Evolutionary conservation across 2,329 filamentous ascomycete genomes (phyloP).

Genomic region (Ophiosphaerella korrae): DNA sequence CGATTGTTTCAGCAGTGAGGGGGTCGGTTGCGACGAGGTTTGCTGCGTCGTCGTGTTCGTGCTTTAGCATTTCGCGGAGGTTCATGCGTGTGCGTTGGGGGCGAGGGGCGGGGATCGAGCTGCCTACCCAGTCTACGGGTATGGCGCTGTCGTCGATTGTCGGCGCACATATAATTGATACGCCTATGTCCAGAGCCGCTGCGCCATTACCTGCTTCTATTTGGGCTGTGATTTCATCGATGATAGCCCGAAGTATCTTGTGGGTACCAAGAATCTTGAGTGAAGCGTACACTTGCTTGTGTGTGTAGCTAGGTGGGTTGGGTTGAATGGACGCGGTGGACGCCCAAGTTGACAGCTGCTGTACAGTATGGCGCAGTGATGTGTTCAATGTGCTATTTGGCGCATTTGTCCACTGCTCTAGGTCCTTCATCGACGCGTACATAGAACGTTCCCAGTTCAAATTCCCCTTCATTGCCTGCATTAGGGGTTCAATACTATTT

Average conservation of each 20-base stretch:
- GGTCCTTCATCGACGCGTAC: slow-evolving; percentile 67
- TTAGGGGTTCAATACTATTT: slow-evolving; percentile 69
- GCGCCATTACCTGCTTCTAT: slow-evolving; percentile 64
- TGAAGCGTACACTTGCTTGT: slow-evolving; percentile 69
- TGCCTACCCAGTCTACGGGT: slow-evolving; percentile 40
- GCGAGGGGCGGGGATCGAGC: slow-evolving; percentile 28
- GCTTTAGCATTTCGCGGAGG: slow-evolving; percentile 64
- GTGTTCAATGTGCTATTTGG: slow-evolving; percentile 62
- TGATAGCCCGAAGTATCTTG: slow-evolving; percentile 63
- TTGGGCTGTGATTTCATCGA: slow-evolving; percentile 70
- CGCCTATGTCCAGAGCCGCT: slow-evolving; percentile 71
- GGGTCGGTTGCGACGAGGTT: slow-evolving; percentile 62
- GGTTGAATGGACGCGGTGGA: slow-evolving; percentile 56
- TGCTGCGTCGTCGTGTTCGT: slow-evolving; percentile 63
- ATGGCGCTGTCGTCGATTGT: slow-evolving; percentile 47
- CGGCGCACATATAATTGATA: slow-evolving; percentile 72
- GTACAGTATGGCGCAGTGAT: slow-evolving; percentile 65
- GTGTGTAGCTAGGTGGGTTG: slow-evolving; percentile 69
- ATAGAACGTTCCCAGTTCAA: slow-evolving; percentile 64
- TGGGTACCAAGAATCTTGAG: slow-evolving; percentile 66
- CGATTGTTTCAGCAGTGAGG: slow-evolving; percentile 63
- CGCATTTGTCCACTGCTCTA: slow-evolving; percentile 69
- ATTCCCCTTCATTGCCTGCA: slow-evolving; percentile 67
- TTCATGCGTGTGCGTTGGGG: slow-evolving; percentile 53
- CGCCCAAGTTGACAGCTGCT: slow-evolving; percentile 70